Conservation (phyloP, 2,329 filamentous ascomycete genomes). For the Aspergillus novofumigatus region DNA sequence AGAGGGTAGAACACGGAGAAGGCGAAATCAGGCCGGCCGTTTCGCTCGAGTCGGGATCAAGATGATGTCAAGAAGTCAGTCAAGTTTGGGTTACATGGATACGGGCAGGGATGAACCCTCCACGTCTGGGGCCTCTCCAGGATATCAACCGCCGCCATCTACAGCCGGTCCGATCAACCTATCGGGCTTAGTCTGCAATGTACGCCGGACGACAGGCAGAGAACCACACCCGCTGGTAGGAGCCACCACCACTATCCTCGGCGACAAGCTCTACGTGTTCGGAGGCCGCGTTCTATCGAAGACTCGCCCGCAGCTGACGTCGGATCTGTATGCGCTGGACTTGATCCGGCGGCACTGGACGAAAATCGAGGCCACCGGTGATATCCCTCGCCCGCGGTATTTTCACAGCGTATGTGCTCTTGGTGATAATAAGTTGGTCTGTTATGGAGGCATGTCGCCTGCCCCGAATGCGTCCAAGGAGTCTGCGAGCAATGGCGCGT, state of each 20-base stretch:
- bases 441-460: slow-evolving; percentile 97
- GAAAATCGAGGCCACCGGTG: slow-evolving; percentile 77
- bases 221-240: slow-evolving; percentile 91
- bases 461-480: slow-evolving; percentile 49
- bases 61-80: slow-evolving; percentile 39
- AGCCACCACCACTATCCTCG: slow-evolving; percentile 89
- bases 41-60: slow-evolving; percentile 5
- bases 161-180: slow-evolving; percentile 53
- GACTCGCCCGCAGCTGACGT: slow-evolving; percentile 77
- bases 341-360: slow-evolving; percentile 89
- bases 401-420: slow-evolving; percentile 95
- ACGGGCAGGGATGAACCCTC: slow-evolving; percentile 28
- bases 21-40: background rate
- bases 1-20: background rate
- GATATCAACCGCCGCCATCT: slow-evolving; percentile 23
- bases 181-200: slow-evolving; percentile 65
- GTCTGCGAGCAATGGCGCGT: slow-evolving; percentile 34
- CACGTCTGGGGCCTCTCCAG: slow-evolving; percentile 26
- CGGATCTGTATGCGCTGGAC: slow-evolving; percentile 90
- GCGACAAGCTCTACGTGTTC: slow-evolving; percentile 96
- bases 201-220: slow-evolving; percentile 77
- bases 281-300: slow-evolving; percentile 83
- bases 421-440: slow-evolving; percentile 93
- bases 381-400: slow-evolving; percentile 85
- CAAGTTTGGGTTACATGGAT: slow-evolving; percentile 34